A percentile compares a stretch with the other conserved stretches of the same genome.
Conservation (phyloP, 2,329 filamentous ascomycete species). For the Fusarium foetens region DNA sequence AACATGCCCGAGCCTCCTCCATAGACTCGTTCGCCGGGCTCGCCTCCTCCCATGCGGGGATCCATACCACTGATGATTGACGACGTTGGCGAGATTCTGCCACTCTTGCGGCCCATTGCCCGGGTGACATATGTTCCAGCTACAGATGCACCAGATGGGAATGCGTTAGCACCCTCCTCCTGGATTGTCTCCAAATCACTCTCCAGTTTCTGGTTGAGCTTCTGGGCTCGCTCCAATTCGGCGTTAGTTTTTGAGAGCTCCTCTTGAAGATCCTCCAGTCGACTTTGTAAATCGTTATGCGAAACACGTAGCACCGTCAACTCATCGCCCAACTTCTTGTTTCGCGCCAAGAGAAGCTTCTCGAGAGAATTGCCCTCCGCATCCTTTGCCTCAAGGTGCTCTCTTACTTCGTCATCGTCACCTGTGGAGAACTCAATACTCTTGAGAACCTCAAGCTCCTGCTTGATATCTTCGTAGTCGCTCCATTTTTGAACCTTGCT, state of each 20-base stretch:
- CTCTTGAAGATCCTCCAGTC: constrained; percentile 82
- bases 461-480: constrained; percentile 96
- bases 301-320: constrained; percentile 92
- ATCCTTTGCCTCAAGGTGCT: constrained; percentile 50
- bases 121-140: constrained; percentile 86
- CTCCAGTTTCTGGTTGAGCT: constrained; percentile 88
- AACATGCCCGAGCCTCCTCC: constrained; percentile 87
- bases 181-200: constrained; percentile 91
- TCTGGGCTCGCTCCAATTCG: constrained; percentile 86
- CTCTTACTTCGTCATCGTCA: constrained; percentile 76
- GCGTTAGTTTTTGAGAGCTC: constrained; percentile 84
- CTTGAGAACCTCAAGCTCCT: constrained; percentile 95
- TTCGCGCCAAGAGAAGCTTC: constrained; percentile 88
- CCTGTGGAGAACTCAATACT: constrained; percentile 97
- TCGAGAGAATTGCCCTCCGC: constrained; percentile 82
- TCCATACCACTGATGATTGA: constrained; percentile 99
- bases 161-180: constrained; percentile 82
- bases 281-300: constrained; percentile 87
- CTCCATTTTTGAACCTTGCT: constrained; percentile 86
- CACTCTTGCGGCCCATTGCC: constrained; percentile 70
- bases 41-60: constrained; percentile 62
- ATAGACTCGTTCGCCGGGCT: constrained; percentile 66
- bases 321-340: constrained; percentile 96
- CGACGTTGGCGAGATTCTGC: constrained; percentile 86
- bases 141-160: constrained; percentile 90